Evolutionary conservation across 2,329 filamentous ascomycete species (phyloP).

Genomic region (Colletotrichum cuscutae): DNA sequence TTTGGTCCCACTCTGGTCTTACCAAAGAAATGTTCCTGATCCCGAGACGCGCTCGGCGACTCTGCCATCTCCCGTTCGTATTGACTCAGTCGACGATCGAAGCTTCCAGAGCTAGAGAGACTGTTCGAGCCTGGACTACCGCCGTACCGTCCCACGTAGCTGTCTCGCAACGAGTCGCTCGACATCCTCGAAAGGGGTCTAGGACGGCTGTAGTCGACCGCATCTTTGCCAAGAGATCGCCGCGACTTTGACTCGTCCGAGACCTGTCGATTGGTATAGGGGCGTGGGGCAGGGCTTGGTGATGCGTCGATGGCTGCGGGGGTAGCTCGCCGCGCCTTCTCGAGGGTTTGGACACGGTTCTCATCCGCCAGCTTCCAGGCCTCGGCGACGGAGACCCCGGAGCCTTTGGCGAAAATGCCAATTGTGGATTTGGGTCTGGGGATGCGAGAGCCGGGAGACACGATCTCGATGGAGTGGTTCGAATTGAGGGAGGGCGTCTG

Average conservation of each 20-base stretch:
- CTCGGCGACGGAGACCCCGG: conserved; percentile 52
- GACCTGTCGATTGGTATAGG: conserved; percentile 50
- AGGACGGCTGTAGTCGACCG: conserved; percentile 43
- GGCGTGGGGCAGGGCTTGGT: conserved; percentile 61
- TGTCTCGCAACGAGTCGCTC: conserved; percentile 37
- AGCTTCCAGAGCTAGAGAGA: conserved; percentile 33
- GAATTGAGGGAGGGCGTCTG: conserved; percentile 33
- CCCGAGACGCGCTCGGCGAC: conserved; percentile 35
- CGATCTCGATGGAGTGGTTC: conserved; percentile 27
- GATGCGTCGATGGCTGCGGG: conserved; percentile 52
- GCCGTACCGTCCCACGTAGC: conserved; percentile 37
- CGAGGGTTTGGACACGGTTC: conserved; percentile 41
- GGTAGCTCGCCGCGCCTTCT: conserved; percentile 41
- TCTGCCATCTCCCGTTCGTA: conserved; percentile 29
- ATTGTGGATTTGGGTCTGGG: conserved; percentile 43
- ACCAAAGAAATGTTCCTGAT: conserved; percentile 47
- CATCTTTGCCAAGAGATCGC: conserved; percentile 42
- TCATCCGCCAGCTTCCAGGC: conserved; percentile 52
- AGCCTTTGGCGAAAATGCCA: conserved; percentile 33
- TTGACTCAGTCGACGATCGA: conserved; percentile 19
- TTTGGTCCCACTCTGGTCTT: conserved; percentile 45
- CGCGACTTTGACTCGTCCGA: conserved; percentile 45
- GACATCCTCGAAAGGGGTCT: conserved; percentile 36
- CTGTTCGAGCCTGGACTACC: conserved; percentile 32
- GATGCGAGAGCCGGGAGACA: conserved; percentile 45